Conservation (phyloP, 208 protist species). For the Tritrichomonas musculus region DNA sequence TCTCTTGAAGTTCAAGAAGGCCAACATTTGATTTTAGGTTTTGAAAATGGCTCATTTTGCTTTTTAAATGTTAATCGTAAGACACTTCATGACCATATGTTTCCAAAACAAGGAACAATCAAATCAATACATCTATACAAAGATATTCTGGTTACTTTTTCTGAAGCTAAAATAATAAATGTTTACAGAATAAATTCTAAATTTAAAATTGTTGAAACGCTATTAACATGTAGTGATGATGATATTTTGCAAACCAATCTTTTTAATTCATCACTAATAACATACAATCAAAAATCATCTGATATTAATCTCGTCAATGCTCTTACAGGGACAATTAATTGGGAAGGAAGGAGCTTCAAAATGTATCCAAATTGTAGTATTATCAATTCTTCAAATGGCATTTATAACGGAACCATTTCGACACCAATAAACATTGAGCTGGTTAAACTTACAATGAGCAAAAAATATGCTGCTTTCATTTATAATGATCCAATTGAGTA, state of each 20-base stretch:
- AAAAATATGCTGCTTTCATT: neutral
- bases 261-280: neutral
- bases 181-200: neutral
- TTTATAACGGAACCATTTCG: neutral
- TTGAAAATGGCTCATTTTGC: constrained; percentile 26
- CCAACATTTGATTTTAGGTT: neutral
- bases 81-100: neutral
- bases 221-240: neutral
- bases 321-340: neutral
- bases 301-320: neutral
- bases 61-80: neutral
- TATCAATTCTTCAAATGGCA: neutral
- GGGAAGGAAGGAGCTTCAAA: neutral
- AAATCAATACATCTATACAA: neutral
- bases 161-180: neutral
- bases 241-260: neutral
- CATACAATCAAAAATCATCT: neutral
- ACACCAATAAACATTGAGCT: neutral
- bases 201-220: no score
- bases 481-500: constrained; percentile 12
- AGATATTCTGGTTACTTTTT: neutral
- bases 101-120: neutral
- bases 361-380: neutral
- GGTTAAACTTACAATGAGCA: neutral
- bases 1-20: neutral